Conservation (phyloP, 345 rosid genomes). For the Hibiscus syriacus region DNA sequence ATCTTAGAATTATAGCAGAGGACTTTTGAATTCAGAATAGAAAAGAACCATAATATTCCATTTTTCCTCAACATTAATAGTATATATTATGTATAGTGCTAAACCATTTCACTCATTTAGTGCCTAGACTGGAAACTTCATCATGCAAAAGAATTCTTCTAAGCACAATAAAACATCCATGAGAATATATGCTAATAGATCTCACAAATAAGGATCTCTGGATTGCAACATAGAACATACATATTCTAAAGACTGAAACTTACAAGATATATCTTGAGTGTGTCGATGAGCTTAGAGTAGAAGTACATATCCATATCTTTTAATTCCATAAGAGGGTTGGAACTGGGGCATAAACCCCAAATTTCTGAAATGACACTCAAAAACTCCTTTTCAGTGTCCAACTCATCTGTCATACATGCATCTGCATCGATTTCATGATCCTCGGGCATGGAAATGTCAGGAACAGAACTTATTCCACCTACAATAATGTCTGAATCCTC, state of each 20-base stretch:
- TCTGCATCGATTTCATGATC: constrained; percentile 25
- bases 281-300: constrained; percentile 66
- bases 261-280: constrained; percentile 68
- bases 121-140: not conserved
- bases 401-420: constrained; percentile 24
- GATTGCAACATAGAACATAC: not conserved
- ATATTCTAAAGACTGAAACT: constrained; percentile 17
- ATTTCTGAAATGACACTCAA: constrained; percentile 43
- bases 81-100: not conserved
- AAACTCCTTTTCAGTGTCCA: constrained; percentile 38
- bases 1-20: not conserved
- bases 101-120: not conserved
- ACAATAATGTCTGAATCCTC: constrained; percentile 54
- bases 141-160: not conserved
- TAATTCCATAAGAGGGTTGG: constrained; percentile 22
- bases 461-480: constrained; percentile 42
- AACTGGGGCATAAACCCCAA: constrained; percentile 50
- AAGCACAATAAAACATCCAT: not conserved
- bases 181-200: not conserved
- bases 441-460: constrained; percentile 24
- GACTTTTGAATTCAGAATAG: not conserved
- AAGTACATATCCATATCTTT: constrained; percentile 58
- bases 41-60: not conserved
- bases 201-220: not conserved
- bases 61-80: not conserved